Base-by-base conservation (phyloP, 208 protist genomes). In the Acanthamoeba quina region DNA sequence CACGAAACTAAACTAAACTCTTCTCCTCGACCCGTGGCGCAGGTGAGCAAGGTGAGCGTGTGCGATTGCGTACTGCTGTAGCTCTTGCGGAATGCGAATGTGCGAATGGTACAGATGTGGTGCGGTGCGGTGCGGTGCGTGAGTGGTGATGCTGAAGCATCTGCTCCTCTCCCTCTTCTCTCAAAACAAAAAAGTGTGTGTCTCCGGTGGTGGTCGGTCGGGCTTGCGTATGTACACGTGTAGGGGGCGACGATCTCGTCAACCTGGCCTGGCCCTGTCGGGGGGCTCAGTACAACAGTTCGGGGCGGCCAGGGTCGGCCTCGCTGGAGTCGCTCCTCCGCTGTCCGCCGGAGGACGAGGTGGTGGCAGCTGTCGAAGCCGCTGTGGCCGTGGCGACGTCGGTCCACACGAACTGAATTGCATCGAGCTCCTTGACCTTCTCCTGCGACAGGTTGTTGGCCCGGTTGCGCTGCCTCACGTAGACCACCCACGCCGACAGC, bases 401-500 rank as follows among this genome's bases (percentile, higher is more conserved):
- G 49, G 76, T 41, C 83, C 83, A 90, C 7, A 72, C 52, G 34
- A 90, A 90, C n/a, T 90, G 15, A 19, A 90, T 56, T 5, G 83
- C 52, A 41, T 90, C 83, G 10, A 90, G 58, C 62, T 90, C 83
- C 60, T 49, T 68, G 19, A 74, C 58, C 83, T 90, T 90, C 83
- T 90, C 83, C 52, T 72, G 29, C 19, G 58, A 74, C 29, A 90
- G 41, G 13, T 90, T 90, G 54, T 72, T 72, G 17, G 62, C 62
- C 0, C 83, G 83, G 37, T 90, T 34, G 34, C 54, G 7, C 83
- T 90, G 83, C 60, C 83, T 21, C 44, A 72, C 83, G 54, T 66
- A 74, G 15, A 74, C 31, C 52, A 90, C 83, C 83, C 83, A 90
- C 9, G 83, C 83, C 15, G 58, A 21, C 56, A 90, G 62, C 62